Evolutionary conservation across 352 stramenopile genomes (phyloP), one percentile per base, ranked within the genome.

Genomic region (Globisporangium megalacanthum): DNA sequence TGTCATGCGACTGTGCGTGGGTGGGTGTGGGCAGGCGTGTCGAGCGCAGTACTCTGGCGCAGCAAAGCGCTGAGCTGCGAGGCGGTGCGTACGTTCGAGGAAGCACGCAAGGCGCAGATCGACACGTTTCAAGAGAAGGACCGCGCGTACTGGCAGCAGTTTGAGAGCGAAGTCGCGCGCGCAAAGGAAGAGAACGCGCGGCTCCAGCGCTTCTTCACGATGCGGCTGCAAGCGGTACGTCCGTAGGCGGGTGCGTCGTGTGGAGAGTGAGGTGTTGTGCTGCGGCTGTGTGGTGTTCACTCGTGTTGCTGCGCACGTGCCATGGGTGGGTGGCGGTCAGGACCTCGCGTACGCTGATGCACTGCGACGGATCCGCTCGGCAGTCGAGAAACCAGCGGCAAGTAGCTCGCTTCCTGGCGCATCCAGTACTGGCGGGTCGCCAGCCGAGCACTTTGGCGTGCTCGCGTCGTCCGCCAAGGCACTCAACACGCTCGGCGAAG

Each of bases 271-370:
- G 25, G 25, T 29, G 25, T 29, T 29, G 4, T 29, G 25, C 4
- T 29, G 25, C 25, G 25, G 25, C 29, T 47, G 20, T 29, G 46
- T 51, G 46, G 8, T 17, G 1, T 4, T 33, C 19, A 19, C 4
- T 8, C n/a, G 42, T 48, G 19, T 29, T 15, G 29, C 0, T 35
- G 19, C 37, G 25, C n/a, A n/a, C 41, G 31, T 54, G 13, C 44
- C 19, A 31, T 31, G 22, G 22, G 20, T 49, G 25, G 25, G 25
- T 29, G 25, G 25, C 25, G 25, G 9, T 17, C 52, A 79, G 70
- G 79, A 93, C 61, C 54, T 91, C 29, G 77, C 75, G 35, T 93
- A 93, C 54, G 83, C 83, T 36, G 83, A 93, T 20, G 73, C 80
- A 11, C 58, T 93, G 48, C 68, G 67, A 22, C 75, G 84, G 46